phyloP scores from a whole-genome alignment of 2,329 filamentous ascomycete genomes.

The Epichloe uncinata region DNA sequence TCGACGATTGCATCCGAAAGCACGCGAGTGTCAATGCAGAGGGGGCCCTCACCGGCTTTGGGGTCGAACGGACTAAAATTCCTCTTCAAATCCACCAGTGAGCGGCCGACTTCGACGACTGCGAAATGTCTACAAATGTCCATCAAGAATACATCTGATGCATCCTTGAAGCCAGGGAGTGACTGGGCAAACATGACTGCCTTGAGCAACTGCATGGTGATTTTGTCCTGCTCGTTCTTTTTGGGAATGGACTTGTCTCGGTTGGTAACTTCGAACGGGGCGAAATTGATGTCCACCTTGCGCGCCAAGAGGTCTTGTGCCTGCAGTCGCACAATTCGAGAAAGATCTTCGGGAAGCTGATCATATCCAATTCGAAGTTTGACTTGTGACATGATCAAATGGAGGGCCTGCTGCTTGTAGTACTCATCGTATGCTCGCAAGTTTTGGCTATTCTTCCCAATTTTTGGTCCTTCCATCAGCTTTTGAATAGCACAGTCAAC shows the following conservation, averaged over 20 bases:
- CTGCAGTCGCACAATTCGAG: slow-evolving; percentile 71
- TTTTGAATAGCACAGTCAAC: slow-evolving; percentile 83
- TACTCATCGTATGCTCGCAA: slow-evolving; percentile 57
- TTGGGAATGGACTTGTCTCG: slow-evolving; percentile 75
- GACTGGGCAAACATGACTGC: slow-evolving; percentile 78
- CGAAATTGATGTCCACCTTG: slow-evolving; percentile 57
- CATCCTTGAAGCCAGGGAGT: slow-evolving; percentile 63
- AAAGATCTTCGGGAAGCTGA: slow-evolving; percentile 77
- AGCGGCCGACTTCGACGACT: slow-evolving; percentile 74
- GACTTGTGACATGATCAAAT: slow-evolving; percentile 74
- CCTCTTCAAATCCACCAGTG: slow-evolving; percentile 70
- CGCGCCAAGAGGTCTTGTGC: slow-evolving; percentile 69
- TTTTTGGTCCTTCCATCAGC: slow-evolving; percentile 66
- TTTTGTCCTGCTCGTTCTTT: slow-evolving; percentile 76
- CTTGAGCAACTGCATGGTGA: slow-evolving; percentile 76
- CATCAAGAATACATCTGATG: slow-evolving; percentile 61
- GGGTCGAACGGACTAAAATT: slow-evolving; percentile 70
- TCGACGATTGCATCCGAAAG: slow-evolving; percentile 85
- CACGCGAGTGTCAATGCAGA: slow-evolving; percentile 75
- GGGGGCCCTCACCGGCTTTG: slow-evolving; percentile 69
- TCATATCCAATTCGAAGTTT: slow-evolving; percentile 86
- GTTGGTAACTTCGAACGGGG: slow-evolving; percentile 62
- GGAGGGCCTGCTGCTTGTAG: slow-evolving; percentile 88
- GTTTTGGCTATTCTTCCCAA: slow-evolving; percentile 32
- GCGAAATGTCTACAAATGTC: slow-evolving; percentile 85